A percentile compares a stretch with the other conserved stretches of the same genome.
Conservation (phyloP, 2,329 filamentous ascomycete species). For the Paecilomyces niveus region DNA sequence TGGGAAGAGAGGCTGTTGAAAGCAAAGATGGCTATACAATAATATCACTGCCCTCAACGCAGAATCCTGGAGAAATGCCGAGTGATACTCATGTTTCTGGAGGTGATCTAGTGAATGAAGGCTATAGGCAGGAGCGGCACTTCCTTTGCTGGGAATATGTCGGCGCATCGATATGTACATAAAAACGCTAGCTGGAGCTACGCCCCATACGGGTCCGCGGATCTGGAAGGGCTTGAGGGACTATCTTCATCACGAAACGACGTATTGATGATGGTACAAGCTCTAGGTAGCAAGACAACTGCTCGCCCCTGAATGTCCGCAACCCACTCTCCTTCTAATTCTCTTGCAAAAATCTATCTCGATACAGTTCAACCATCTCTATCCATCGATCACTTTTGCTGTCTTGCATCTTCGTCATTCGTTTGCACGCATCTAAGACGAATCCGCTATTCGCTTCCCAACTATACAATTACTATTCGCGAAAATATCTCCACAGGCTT, state of each 20-base stretch:
- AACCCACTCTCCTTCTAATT: background rate
- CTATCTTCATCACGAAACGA: background rate
- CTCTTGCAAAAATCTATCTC: background rate
- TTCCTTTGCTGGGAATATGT: conserved; percentile 35
- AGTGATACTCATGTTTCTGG: background rate
- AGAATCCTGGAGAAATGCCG: background rate
- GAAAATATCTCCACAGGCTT: background rate
- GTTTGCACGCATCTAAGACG: background rate
- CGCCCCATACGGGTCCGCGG: background rate
- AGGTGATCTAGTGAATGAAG: background rate
- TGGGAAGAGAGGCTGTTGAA: conserved; percentile 31
- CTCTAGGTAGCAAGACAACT: background rate
- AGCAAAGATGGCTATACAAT: conserved; percentile 34
- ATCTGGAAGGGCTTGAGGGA: background rate
- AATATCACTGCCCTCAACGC: conserved; percentile 11
- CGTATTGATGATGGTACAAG: background rate
- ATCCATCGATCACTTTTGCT: background rate
- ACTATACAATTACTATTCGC: background rate
- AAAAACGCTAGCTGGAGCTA: background rate
- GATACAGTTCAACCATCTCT: background rate
- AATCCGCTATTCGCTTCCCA: background rate
- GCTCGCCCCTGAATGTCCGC: background rate
- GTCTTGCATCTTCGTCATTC: background rate
- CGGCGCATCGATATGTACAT: conserved; percentile 16
- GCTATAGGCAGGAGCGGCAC: conserved; percentile 3